Evolutionary conservation across 1,139 yeast species (phyloP).

Genomic region (Debaryomycetaceae sp.): DNA sequence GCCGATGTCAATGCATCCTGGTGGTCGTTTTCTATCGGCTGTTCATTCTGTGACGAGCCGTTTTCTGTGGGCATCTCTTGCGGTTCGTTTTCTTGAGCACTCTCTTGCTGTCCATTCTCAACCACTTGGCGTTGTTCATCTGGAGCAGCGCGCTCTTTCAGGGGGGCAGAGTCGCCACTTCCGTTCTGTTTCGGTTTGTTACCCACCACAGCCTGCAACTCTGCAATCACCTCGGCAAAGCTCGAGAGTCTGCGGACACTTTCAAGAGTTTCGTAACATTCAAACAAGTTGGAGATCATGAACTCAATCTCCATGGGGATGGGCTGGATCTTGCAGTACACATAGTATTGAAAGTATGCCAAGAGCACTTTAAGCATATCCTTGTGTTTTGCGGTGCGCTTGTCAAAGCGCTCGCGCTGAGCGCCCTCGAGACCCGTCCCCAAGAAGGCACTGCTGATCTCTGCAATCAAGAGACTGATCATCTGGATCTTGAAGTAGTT

Average conservation of each 20-base stretch:
- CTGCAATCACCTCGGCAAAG: constrained; percentile 29
- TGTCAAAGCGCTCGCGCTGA: background rate
- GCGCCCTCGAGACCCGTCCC: background rate
- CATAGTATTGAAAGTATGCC: constrained; percentile 63
- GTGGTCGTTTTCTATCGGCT: constrained; percentile 1
- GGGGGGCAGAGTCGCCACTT: constrained; percentile 5
- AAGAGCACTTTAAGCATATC: constrained; percentile 35
- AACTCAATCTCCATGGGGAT: constrained; percentile 58
- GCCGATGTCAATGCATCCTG: constrained; percentile 4
- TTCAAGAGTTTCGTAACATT: constrained; percentile 9
- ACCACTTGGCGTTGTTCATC: background rate
- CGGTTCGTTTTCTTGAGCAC: constrained; percentile 2
- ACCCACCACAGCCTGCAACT: constrained; percentile 18
- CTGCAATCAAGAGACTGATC: constrained; percentile 19
- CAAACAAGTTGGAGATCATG: constrained; percentile 36
- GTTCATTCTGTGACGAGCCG: background rate
- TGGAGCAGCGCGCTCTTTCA: constrained; percentile 1
- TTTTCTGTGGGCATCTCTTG: constrained; percentile 1
- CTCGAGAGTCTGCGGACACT: constrained; percentile 26
- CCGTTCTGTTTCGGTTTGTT: too few relatives aligned
- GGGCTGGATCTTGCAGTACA: constrained; percentile 53
- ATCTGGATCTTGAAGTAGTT: constrained; percentile 67
- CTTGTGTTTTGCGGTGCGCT: constrained; percentile 7
- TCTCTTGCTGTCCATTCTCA: constrained; percentile 2
- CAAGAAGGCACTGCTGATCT: constrained; percentile 3